phyloP scores from a whole-genome alignment of 2,329 filamentous ascomycete genomes.

The Aspergillus melleus region DNA sequence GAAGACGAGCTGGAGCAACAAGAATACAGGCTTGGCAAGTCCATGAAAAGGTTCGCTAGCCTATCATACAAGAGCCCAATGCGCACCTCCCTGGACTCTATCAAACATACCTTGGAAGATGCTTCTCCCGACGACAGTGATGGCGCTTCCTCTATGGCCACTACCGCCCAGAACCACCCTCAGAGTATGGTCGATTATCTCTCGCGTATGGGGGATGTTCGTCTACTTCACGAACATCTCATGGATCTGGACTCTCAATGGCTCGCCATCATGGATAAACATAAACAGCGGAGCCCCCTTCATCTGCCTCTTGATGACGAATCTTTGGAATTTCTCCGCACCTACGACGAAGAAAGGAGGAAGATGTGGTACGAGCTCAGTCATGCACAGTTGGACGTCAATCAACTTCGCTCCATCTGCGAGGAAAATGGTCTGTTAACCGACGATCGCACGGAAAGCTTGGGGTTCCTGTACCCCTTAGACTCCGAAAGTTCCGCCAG shows the following conservation, averaged over 20 bases:
- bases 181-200: conserved; percentile 20
- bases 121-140: background rate
- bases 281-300: conserved; percentile 8
- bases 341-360: conserved; percentile 21
- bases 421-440: conserved; percentile 15
- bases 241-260: conserved; percentile 21
- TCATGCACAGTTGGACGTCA: conserved; percentile 16
- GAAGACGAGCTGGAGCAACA: conserved; percentile 28
- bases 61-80: conserved; percentile 1
- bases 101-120: background rate
- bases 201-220: conserved; percentile 22
- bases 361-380: conserved; percentile 24
- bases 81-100: background rate
- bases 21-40: conserved; percentile 25
- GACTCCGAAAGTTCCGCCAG: conserved; percentile 1
- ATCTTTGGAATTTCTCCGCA: conserved; percentile 23
- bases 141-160: conserved; percentile 3
- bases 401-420: conserved; percentile 21
- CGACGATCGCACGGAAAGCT: background rate
- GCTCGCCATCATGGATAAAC: conserved; percentile 16
- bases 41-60: conserved; percentile 17
- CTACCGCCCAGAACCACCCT: conserved; percentile 7
- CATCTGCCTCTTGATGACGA: conserved; percentile 21
- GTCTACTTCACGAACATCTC: conserved; percentile 25
- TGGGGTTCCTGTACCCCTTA: conserved; percentile 4